Conservation (phyloP, 2,329 filamentous ascomycete genomes). For the Cytospora mali region DNA sequence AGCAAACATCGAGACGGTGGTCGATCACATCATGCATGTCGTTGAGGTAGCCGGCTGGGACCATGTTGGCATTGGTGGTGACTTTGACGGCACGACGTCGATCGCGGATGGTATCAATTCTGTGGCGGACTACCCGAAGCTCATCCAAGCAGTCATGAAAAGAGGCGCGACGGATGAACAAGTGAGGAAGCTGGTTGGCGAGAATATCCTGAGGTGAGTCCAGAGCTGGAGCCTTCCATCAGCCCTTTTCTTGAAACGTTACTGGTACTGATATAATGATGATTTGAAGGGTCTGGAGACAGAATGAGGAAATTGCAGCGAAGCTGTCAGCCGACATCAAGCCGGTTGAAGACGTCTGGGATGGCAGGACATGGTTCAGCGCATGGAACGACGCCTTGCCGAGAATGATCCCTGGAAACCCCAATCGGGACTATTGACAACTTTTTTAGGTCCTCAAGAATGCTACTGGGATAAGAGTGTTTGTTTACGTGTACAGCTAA, state of each 20-base stretch:
- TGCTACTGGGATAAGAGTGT: neutral
- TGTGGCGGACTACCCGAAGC: constrained; percentile 63
- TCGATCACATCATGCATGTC: constrained; percentile 64
- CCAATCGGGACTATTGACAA: constrained; percentile 9
- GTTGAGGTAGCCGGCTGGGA: constrained; percentile 65
- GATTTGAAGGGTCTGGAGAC: constrained; percentile 2
- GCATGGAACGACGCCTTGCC: constrained; percentile 6
- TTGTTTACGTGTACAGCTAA: too few species aligned
- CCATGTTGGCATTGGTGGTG: constrained; percentile 67
- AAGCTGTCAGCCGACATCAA: neutral
- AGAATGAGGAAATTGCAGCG: constrained; percentile 13
- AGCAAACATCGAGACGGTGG: constrained; percentile 61
- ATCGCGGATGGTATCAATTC: constrained; percentile 63
- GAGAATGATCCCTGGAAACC: constrained; percentile 4
- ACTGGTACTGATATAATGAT: neutral
- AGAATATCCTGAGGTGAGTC: constrained; percentile 52
- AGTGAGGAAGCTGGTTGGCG: constrained; percentile 58
- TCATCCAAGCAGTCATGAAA: constrained; percentile 59
- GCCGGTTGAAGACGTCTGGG: constrained; percentile 19
- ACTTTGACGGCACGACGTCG: constrained; percentile 60
- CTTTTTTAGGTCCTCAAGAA: neutral
- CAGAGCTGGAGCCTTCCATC: neutral
- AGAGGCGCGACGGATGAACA: constrained; percentile 61
- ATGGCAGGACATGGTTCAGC: constrained; percentile 7
- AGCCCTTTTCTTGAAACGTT: neutral